A percentile compares a stretch with the other conserved stretches of the same genome.
Conservation (phyloP, 495 filamentous ascomycete genomes). For the Neurospora terricola region DNA sequence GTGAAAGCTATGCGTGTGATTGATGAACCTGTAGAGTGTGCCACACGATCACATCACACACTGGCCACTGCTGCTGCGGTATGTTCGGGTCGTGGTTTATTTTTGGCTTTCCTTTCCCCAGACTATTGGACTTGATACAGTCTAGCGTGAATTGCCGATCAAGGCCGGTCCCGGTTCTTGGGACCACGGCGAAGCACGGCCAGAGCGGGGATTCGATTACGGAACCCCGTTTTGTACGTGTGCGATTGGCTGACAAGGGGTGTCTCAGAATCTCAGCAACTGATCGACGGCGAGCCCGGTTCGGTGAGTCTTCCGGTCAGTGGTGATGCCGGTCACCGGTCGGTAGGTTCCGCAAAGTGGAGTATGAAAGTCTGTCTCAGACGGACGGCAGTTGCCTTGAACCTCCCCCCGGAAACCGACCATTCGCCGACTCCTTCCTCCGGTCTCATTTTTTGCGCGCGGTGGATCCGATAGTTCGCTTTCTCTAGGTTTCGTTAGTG, state of each 20-base stretch:
- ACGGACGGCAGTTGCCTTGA: not conserved
- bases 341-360: not conserved
- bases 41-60: not conserved
- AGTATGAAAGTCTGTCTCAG: not conserved
- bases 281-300: not conserved
- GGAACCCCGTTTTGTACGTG: not conserved
- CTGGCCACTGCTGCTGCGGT: not conserved
- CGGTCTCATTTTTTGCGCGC: not conserved
- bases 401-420: not conserved
- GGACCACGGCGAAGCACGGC: not conserved
- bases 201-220: not conserved
- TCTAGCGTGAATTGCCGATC: not conserved
- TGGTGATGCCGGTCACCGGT: not conserved
- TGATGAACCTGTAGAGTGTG: not conserved
- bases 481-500: not conserved
- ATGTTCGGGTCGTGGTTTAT: not conserved
- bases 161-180: not conserved
- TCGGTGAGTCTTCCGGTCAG: not conserved
- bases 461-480: not conserved
- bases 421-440: not conserved
- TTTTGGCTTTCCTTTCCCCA: not conserved
- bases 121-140: not conserved
- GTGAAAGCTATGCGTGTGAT: not conserved
- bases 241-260: not conserved
- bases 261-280: not conserved